phyloP scores from a whole-genome alignment of 2,329 filamentous ascomycete genomes.

The Xylaria sp. region DNA sequence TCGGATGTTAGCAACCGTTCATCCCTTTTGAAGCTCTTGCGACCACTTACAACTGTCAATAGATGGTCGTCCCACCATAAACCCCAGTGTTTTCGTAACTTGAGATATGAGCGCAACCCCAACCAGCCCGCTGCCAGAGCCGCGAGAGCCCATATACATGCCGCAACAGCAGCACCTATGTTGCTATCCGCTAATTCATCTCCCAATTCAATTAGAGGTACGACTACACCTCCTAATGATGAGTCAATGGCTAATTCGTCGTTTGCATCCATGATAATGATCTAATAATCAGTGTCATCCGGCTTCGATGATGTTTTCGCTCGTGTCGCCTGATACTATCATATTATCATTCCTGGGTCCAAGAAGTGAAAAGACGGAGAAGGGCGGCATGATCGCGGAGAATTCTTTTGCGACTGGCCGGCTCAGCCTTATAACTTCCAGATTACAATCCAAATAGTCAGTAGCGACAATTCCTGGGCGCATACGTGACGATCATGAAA shows the following conservation, averaged over 20 bases:
- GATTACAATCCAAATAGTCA: no score
- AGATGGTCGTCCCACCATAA: conserved; percentile 44
- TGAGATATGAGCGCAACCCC: conserved; percentile 34
- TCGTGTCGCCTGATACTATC: background rate
- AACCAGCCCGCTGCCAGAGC: conserved; percentile 24
- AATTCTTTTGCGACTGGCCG: background rate
- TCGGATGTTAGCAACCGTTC: background rate
- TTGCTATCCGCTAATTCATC: conserved; percentile 6
- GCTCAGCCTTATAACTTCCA: conserved; percentile 17
- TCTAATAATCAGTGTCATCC: background rate
- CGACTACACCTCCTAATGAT: background rate
- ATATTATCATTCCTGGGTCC: background rate
- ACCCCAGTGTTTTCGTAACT: conserved; percentile 32
- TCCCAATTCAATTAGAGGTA: conserved; percentile 6
- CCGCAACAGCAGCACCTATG: conserved; percentile 24
- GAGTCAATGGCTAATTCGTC: background rate
- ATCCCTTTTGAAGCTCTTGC: background rate
- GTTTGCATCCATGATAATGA: conserved; percentile 2
- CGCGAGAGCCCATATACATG: conserved; percentile 25
- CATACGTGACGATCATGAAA: background rate
- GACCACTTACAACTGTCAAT: conserved; percentile 29
- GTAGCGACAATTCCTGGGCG: background rate
- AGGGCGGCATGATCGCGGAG: background rate
- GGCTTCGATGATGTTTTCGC: background rate
- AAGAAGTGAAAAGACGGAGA: background rate